A percentile compares a stretch with the other conserved stretches of the same genome.
Evolutionary conservation across 2,329 filamentous ascomycete species (phyloP).

Genomic region (Neoascochyta sp.): DNA sequence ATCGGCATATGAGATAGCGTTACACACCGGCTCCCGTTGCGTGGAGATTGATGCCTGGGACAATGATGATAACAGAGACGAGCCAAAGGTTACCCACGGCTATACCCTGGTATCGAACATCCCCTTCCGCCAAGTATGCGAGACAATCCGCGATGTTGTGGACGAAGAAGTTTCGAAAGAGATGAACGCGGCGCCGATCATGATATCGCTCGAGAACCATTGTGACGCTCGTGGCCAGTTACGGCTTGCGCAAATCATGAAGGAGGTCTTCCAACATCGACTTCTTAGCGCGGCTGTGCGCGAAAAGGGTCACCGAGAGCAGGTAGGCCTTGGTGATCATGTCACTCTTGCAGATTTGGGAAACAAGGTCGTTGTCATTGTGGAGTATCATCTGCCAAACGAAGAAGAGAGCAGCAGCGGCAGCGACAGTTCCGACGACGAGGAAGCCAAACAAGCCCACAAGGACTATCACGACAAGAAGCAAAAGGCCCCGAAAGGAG

Average conservation of each 20-base stretch:
- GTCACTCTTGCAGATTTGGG: conserved; percentile 58
- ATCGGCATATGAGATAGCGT: conserved; percentile 59
- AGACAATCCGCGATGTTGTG: conserved; percentile 60
- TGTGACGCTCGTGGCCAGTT: conserved; percentile 58
- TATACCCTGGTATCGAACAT: conserved; percentile 66
- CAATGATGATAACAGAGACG: conserved; percentile 55
- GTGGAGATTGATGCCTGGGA: conserved; percentile 75
- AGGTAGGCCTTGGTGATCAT: conserved; percentile 51
- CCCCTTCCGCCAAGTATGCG: conserved; percentile 61
- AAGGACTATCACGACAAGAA: conserved; percentile 54
- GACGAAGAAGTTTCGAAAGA: conserved; percentile 55
- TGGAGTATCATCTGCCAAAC: conserved; percentile 61
- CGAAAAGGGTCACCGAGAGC: conserved; percentile 54
- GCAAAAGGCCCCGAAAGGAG: conserved; percentile 45
- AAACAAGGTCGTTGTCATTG: conserved; percentile 63
- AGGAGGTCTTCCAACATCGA: conserved; percentile 58
- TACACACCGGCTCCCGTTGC: conserved; percentile 62
- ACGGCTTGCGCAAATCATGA: conserved; percentile 63
- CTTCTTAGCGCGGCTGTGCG: conserved; percentile 58
- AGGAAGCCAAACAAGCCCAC: conserved; percentile 50
- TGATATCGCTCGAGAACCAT: conserved; percentile 67
- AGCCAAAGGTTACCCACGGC: conserved; percentile 68
- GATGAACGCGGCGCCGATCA: conserved; percentile 53
- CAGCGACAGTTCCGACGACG: conserved; percentile 34
- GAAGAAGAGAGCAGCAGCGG: conserved; percentile 45